Evolutionary conservation across 1,284 basidiomycete genomes (phyloP), one percentile per base, ranked within the genome.

Genomic region (Irpex lacteus): DNA sequence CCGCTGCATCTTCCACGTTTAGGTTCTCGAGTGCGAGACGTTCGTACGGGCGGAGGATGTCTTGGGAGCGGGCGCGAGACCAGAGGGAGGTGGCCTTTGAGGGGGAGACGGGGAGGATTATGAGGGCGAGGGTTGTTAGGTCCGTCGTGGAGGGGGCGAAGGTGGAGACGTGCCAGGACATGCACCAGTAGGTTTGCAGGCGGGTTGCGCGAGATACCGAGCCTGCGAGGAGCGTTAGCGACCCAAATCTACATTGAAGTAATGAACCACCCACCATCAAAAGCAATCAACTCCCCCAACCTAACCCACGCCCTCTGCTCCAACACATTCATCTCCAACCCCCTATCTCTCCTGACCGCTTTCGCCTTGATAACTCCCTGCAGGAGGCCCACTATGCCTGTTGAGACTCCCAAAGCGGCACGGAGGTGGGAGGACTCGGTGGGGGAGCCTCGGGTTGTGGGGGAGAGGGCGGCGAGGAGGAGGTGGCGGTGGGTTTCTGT

Each of bases 51-150:
- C 81, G 75, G 9, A 80, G 73, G 44, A 74, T 71, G 63, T 75
- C 74, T 57, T 68, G 74, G 60, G 70, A 69, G 58, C 68, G 70
- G 53, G 70, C 72, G 47, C 71, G 69, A 2, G 70, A 70, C 76
- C 77, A 76, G 26, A 78, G 70, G 59, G 69, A 67, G 18, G 66
- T 60, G 2, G 78, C 75, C 26, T 80, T 79, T 2, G 85, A 70
- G 26, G 67, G 69, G 70, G 78, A 77, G 67, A 82, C 59, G 68
- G 77, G 72, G 59, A 78, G 79, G 32, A 86, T 74, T 58, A 86
- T 78, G 26, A 91, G 75, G 0, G 88, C 83, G 15, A 87, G 78
- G 0, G 87, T 88, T 5, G 80, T 78, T n/a, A 86, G 74, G 56
- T 88, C 83, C 3, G 77, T 77, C 1, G 83, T 76, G 1, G 80